Evolutionary conservation across 1,284 basidiomycete genomes (phyloP), one percentile per base, ranked within the genome.

Genomic region (Gymnopus androsaceus): DNA sequence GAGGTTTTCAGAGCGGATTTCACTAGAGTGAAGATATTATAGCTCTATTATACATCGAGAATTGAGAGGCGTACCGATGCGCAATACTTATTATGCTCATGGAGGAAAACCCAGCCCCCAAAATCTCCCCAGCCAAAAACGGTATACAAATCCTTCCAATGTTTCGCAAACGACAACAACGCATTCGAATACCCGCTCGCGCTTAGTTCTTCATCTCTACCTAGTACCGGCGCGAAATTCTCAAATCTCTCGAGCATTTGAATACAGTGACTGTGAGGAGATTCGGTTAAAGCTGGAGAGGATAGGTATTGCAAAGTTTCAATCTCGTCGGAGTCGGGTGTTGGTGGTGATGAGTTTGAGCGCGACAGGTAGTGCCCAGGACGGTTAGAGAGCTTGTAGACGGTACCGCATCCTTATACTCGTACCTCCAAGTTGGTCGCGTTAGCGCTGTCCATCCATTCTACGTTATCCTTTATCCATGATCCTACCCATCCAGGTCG

Each of bases 401-500:
- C 9, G 48, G 36, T 38, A 9, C 23, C n/a, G n/a, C n/a, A n/a
- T n/a, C n/a, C n/a, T n/a, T n/a, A n/a, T n/a, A n/a, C n/a, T n/a
- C n/a, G n/a, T n/a, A n/a, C n/a, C n/a, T n/a, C n/a, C n/a, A n/a
- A n/a, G n/a, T 50, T n/a, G 48, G 48, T 21, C 34, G 33, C 33
- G 38, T 28, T 23, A 50, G 8, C 25, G 38, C n/a, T 7, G n/a
- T 50, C 48, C 4, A 36, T 15, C 15, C 34, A 38, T 14, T 34
- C 27, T 15, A 50, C 5, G 4, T 36, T 36, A 28, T 50, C 48
- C 11, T 50, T 23, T 6, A 50, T 25, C 48, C 48, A 50, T 5
- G 48, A 50, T 9, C 48, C 48, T n/a, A 50, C 34, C 48, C 48
- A 50, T 28, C 48, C 48, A 3, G 48, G 48, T 27, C 48, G 33